Evolutionary conservation across 1,284 basidiomycete species (phyloP), one percentile per base, ranked within the genome.

Genomic region (Coriolopsis trogii): DNA sequence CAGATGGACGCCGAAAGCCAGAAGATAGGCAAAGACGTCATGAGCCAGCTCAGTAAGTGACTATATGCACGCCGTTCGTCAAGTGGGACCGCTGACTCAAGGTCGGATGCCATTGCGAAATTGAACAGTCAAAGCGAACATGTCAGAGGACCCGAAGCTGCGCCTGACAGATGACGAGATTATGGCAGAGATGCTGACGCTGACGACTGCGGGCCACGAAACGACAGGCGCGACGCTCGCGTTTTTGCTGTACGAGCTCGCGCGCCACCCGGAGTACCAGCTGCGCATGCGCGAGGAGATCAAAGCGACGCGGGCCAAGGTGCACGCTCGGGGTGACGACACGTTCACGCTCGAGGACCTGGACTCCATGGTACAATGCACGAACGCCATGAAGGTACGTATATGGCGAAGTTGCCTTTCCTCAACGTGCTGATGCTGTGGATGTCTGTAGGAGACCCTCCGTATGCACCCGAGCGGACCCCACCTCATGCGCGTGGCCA

Each of bases 61-160:
- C 16, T 24, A 30, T n/a, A n/a, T n/a, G n/a, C n/a, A 28, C 33
- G 41, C 44, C 29, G 36, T 20, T 15, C 34, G 33, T 31, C 25
- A 31, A 34, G 47, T 36, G 40, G 28, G 26, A 34, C 36, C 13
- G 60, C 66, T 31, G 24, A 61, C 31, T 66, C 66, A n/a, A n/a
- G n/a, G n/a, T n/a, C n/a, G n/a, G n/a, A n/a, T 21, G n/a, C n/a
- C 49, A 64, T 40, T 66, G 52, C 6, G 49, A 59, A 12, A 38
- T 28, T 15, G 56, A 44, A 37, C 39, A 82, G 82, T 82, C 42
- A 77, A 74, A 58, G 80, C 81, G 1, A 84, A 83, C 52, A 67
- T 68, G 34, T 75, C 76, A 3, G 67, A 74, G 33, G 68, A 79
- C 16, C 70, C 72, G 39, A 75, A 71, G 55, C 67, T 67, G 9